These are phyloP conservation scores for Aspergillus cavernicola DNA, from an alignment of 495 filamentous ascomycete species.

Conservation along the genomic window DNA sequence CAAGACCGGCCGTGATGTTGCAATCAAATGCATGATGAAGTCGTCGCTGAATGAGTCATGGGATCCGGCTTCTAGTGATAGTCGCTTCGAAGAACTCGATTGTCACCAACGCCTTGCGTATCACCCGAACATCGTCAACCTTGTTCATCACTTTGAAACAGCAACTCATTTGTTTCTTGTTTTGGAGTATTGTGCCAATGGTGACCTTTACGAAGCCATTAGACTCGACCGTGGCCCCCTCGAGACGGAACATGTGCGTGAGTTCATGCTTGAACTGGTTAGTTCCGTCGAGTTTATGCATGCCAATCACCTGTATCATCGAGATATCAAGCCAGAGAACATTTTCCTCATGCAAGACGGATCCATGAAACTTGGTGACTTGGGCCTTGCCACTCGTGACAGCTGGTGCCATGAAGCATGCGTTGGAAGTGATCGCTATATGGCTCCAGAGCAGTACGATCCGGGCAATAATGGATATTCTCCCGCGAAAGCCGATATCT, in stretches of 20 bases:
- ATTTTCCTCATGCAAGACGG: constrained; percentile 88
- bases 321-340: constrained; percentile 99
- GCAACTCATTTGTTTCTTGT: constrained; percentile 86
- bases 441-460: constrained; percentile 97
- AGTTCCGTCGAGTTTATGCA: constrained; percentile 90
- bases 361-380: constrained; percentile 93
- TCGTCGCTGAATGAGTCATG: constrained; percentile 50
- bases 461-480: constrained; percentile 81
- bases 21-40: constrained; percentile 93
- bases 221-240: constrained; percentile 79
- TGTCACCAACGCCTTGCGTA: constrained; percentile 72
- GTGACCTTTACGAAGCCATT: constrained; percentile 97
- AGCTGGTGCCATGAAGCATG: constrained; percentile 83
- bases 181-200: constrained; percentile 92
- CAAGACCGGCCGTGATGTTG: constrained; percentile 70
- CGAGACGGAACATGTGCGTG: constrained; percentile 92
- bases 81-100: constrained; percentile 81
- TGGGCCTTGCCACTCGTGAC: constrained; percentile 85
- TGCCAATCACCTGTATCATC: constrained; percentile 85
- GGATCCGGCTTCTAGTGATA: constrained; percentile 62
- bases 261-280: constrained; percentile 93
- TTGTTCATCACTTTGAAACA: constrained; percentile 89
- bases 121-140: constrained; percentile 91
- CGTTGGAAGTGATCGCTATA: constrained; percentile 96
- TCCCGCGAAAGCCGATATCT: constrained; percentile 89